Base-by-base conservation (phyloP, 2,329 filamentous ascomycete genomes). In the Emergomyces africanus region DNA sequence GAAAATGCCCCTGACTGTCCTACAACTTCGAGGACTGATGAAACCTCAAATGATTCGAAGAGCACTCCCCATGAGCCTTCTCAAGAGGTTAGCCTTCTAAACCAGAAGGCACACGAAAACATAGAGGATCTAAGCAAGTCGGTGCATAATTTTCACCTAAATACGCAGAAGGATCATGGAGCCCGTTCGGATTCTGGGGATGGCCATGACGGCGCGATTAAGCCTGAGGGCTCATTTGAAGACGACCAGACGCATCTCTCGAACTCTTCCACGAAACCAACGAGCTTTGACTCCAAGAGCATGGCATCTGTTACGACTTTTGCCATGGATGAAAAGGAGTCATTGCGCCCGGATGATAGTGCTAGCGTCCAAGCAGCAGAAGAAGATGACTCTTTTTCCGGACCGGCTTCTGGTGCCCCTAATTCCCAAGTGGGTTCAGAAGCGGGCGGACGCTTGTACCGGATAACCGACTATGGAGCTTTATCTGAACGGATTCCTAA, bases 291-390 rank as follows among this genome's bases (percentile, higher is more conserved):
- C 71, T 90, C 89, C 54, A 96, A 96, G 76, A 96, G 91, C 71
- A 89, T 95, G 66, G 90, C 90, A 4, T 97, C 92, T 30, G 90
- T 89, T 18, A 95, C 90, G 4, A 96, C 92, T 0, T 96, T 96
- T 74, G 90, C 89, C n/a, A 78, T 96, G 69, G 92, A 97, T 68
- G 92, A 97, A 73, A 96, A 96, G 71, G 92, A 96, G 71, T 96
- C 91, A 5, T 79, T 96, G 58, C 86, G 91, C 14, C 92, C 92
- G 9, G 92, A 97, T 73, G 92, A 97, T 70, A 96, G 92, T 72
- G 92, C 92, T 39, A 96, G 91, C 70, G 87, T 96, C 18, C 90
- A 95, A 72, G 88, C 88, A 6, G 86, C 86, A 14, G 91, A 96
- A 64, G 92, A 97, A 66, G 92, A 96, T 66, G 91, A 96, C 70